Evolutionary conservation across 2,329 filamentous ascomycete genomes (phyloP).

Genomic region (Cladosporium colombiae): DNA sequence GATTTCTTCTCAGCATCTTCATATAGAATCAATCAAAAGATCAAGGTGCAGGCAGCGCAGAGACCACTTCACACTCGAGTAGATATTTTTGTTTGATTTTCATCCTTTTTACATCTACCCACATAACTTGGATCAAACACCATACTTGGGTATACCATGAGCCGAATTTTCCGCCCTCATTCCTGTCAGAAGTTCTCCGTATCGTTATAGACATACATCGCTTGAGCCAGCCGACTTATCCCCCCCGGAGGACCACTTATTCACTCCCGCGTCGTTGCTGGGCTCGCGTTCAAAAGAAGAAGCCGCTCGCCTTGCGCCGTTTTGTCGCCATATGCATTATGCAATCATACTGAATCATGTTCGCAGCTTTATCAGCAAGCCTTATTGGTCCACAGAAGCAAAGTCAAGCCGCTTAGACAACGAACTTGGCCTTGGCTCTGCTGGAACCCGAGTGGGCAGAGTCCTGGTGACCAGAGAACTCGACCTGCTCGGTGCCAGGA

Average conservation of each 20-base stretch:
- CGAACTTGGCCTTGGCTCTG: slow-evolving; percentile 91
- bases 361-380: not conserved
- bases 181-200: slow-evolving; percentile 12
- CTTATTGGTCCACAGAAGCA: not conserved
- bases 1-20: not conserved
- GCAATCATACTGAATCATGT: slow-evolving; percentile 11
- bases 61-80: not conserved
- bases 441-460: slow-evolving; percentile 90
- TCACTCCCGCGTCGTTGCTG: slow-evolving; percentile 20
- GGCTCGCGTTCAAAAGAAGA: slow-evolving; percentile 11
- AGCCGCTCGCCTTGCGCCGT: slow-evolving; percentile 18
- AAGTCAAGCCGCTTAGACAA: slow-evolving; percentile 58
- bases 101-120: slow-evolving; percentile 9
- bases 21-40: not conserved
- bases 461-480: slow-evolving; percentile 97
- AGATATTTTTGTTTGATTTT: not conserved
- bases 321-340: slow-evolving; percentile 17
- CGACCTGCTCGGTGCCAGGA: slow-evolving; percentile 72
- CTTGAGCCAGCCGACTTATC: slow-evolving; percentile 8
- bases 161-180: slow-evolving; percentile 1
- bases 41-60: not conserved
- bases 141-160: slow-evolving; percentile 20
- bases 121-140: slow-evolving; percentile 15
- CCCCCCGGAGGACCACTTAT: slow-evolving; percentile 23
- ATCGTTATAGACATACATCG: slow-evolving; percentile 16